phyloP scores from a whole-genome alignment of 345 rosid species.

The Laguncularia racemosa region DNA sequence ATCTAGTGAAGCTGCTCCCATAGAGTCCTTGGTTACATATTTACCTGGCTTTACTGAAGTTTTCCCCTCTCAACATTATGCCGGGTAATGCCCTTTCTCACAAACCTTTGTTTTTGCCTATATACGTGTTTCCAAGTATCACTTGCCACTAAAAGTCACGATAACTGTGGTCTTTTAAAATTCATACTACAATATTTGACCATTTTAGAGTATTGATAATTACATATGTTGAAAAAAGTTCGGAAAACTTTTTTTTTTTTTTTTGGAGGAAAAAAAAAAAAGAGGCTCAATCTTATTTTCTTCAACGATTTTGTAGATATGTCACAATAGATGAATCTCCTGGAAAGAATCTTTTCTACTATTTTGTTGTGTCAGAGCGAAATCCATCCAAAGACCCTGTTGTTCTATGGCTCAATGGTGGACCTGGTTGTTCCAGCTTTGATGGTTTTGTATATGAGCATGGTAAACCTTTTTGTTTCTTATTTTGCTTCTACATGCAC shows the following conservation, averaged over 20 bases:
- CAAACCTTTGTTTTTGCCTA: background rate
- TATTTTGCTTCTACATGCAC: background rate
- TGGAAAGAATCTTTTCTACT: conserved; percentile 26
- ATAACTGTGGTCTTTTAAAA: too few relatives aligned
- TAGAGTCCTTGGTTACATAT: conserved; percentile 42
- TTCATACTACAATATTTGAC: too few relatives aligned
- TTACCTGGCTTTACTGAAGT: conserved; percentile 61
- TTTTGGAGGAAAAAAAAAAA: too few relatives aligned
- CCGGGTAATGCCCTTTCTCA: conserved; percentile 44
- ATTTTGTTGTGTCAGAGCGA: conserved; percentile 26
- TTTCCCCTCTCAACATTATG: conserved; percentile 77
- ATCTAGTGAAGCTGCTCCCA: conserved; percentile 30
- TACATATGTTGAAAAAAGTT: too few relatives aligned
- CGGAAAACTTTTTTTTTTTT: too few relatives aligned
- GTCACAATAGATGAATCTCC: conserved; percentile 8
- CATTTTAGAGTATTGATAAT: too few relatives aligned
- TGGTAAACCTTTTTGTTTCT: conserved; percentile 1
- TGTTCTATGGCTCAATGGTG: conserved; percentile 40
- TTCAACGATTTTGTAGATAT: conserved; percentile 5
- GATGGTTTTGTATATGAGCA: conserved; percentile 38
- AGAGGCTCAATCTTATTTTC: background rate
- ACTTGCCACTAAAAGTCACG: too few relatives aligned
- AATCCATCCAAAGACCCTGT: conserved; percentile 25
- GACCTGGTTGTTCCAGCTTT: conserved; percentile 41
- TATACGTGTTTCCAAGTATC: background rate